Percentiles rank a stretch among this genome's conserved stretches.
Conservation (phyloP, 1,284 basidiomycete genomes). For the Waitea zeae region DNA sequence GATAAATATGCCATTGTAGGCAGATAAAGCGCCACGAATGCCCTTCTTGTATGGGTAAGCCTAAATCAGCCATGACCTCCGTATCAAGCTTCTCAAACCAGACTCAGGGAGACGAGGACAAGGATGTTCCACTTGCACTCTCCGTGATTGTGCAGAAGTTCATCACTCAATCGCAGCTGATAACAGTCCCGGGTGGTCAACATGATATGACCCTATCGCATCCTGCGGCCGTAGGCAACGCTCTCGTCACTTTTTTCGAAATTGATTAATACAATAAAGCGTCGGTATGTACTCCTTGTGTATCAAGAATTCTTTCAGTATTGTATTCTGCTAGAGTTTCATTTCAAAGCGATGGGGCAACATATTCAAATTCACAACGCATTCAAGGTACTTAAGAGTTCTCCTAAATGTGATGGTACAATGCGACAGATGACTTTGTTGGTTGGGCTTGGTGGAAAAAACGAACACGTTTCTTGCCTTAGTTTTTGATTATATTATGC, state of each 20-base stretch:
- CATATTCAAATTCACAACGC: no score
- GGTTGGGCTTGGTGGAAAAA: no score
- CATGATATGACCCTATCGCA: conserved; percentile 52
- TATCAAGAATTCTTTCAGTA: no score
- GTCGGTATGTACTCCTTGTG: no score
- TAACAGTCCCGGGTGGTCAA: conserved; percentile 38
- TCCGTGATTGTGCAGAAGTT: conserved; percentile 32
- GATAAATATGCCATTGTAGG: conserved; percentile 25
- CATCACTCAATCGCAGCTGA: conserved; percentile 32
- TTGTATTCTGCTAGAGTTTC: no score
- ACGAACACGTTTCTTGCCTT: no score
- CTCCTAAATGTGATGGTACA: no score
- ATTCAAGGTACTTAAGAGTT: no score
- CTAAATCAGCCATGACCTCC: neutral
- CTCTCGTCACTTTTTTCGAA: conserved; percentile 22
- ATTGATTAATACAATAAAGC: no score
- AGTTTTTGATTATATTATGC: no score
- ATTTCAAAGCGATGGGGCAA: no score
- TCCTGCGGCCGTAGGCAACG: conserved; percentile 22
- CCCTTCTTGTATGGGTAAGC: conserved; percentile 49
- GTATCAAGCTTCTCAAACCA: conserved; percentile 1
- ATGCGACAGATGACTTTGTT: no score
- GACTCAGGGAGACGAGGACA: conserved; percentile 56
- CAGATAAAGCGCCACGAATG: conserved; percentile 24
- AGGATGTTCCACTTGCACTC: conserved; percentile 43